Base-by-base conservation (phyloP, 2,329 filamentous ascomycete genomes). In the Blumeria graminis region DNA sequence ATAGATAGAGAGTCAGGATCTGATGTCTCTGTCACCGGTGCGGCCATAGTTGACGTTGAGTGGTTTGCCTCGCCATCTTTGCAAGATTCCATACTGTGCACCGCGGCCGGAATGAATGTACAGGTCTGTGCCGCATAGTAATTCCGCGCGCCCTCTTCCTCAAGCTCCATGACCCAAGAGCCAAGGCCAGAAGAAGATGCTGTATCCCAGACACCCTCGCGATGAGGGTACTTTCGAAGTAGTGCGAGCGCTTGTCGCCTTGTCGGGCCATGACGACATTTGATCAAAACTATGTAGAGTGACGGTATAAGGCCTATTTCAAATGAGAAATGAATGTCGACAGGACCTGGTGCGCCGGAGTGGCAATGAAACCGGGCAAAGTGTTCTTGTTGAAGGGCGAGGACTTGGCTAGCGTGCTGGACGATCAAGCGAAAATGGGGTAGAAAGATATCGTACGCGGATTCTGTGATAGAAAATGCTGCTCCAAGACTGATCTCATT, bases 201-300 rank as follows among this genome's bases (percentile, higher is more conserved):
- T 4, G 52, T 57, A 56, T 84, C 79, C 80, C 80, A 83, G 71
- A 83, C 79, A 33, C 77, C 79, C 66, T 84, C 80, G 50, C 79
- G 71, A 13, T 80, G 71, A 7, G 77, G 74, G 61, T 76, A 77
- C 60, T 74, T 76, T 55, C 71, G 69, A 55, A 84, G 67, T 8
- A 83, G 68, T 60, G 76, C 71, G 45, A 83, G 78, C 9, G 80
- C 80, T 60, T 76, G 73, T n/a, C 76, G 71, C 11, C 80, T 73
- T 39, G 75, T 71, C 1, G 68, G 61, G 0, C 73, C 71, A 57
- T 81, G 73, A 3, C 78, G 74, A 61, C 78, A 82, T 63, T 81
- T 81, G 13, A 77, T 80, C 11, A 76, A 78, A 13, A 81, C 76
- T 1, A 81, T 73, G 58, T 77, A 83, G 1, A 83, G 70, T 0